Base-by-base conservation (phyloP, 2,329 filamentous ascomycete species). In the Xylariaceae sp. region DNA sequence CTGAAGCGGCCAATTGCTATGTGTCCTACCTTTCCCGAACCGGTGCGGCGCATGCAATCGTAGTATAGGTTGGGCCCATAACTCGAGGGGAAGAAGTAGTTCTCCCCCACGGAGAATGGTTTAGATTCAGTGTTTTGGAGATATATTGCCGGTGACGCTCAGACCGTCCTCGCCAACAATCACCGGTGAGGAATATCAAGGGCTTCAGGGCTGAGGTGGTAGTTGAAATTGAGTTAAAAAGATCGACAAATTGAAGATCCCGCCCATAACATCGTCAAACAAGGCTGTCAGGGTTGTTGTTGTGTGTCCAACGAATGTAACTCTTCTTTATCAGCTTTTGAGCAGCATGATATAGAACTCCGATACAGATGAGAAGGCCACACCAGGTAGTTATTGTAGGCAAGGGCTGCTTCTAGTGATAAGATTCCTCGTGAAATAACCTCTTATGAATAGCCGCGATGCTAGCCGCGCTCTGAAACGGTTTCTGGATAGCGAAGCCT, bases 1-100 rank as follows among this genome's bases (percentile, higher is more conserved):
- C 67, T 63, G 58, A 67, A 64, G 65, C 64, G 62, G 64, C 62
- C 61, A 62, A 63, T 63, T 65, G 65, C 65, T 66, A 65, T 26
- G 65, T 64, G 65, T 71, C 57, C 65, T 58, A 65, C 66, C 63
- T 53, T 68, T 56, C 56, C 47, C 50, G 54, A 59, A 52, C 56
- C 39, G 56, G 54, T 53, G 59, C 64, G 60, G 61, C 56, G 60
- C 60, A 64, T 68, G 60, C 12, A 39, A 39, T 41, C 23, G 16
- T 16, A 43, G 8, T 14, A n/a, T 23, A 28, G 23, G 23, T 17
- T 12, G n/a, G 29, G n/a, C 12, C 29, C 24, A 16, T 14, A 21
- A 29, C 40, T 39, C 31, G 24, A 8, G 24, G 29, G 23, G n/a
- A 9, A 26, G 33, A 24, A 21, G 14, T 4, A 8, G 16, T 37